Percentiles rank a stretch among this genome's conserved stretches.
Evolutionary conservation across 352 stramenopile species (phyloP).

Genomic region (Peronospora destructor): DNA sequence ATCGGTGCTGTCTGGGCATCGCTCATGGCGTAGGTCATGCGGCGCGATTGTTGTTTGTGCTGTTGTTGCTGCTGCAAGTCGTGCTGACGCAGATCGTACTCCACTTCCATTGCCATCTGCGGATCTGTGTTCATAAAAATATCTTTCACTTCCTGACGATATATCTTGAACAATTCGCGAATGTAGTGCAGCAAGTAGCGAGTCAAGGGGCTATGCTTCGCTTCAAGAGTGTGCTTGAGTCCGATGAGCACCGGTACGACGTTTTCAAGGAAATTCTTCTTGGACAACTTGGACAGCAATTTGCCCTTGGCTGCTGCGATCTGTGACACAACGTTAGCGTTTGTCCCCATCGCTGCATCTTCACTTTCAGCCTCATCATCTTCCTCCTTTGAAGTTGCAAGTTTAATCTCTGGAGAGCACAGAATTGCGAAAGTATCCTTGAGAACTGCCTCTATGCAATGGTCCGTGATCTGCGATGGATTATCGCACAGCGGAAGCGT

Average conservation of each 20-base stretch:
- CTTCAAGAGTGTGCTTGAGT: slow-evolving; percentile 92
- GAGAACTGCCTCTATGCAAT: slow-evolving; percentile 82
- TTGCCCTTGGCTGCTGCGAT: slow-evolving; percentile 88
- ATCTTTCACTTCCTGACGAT: slow-evolving; percentile 90
- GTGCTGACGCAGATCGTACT: slow-evolving; percentile 90
- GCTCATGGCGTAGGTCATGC: slow-evolving; percentile 13
- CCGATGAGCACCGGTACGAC: slow-evolving; percentile 94
- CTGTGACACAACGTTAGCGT: slow-evolving; percentile 48
- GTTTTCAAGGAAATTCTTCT: slow-evolving; percentile 96
- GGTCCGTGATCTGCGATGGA: slow-evolving; percentile 71
- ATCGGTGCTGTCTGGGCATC: slow-evolving; percentile 9
- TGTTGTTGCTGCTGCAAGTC: slow-evolving; percentile 61
- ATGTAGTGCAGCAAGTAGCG: slow-evolving; percentile 93
- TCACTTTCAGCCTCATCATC: slow-evolving; percentile 57
- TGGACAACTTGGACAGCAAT: slow-evolving; percentile 92
- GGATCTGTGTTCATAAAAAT: slow-evolving; percentile 88
- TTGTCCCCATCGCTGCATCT: slow-evolving; percentile 39
- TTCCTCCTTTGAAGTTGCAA: slow-evolving; percentile 46
- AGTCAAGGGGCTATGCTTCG: slow-evolving; percentile 89
- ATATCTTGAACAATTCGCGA: slow-evolving; percentile 90
- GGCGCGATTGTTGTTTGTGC: slow-evolving; percentile 27
- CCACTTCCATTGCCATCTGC: slow-evolving; percentile 92
- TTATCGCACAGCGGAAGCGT: slow-evolving; percentile 67
- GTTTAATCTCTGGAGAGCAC: slow-evolving; percentile 83
- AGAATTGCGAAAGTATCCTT: slow-evolving; percentile 85